These are phyloP conservation scores for Flammula alnicola DNA, from an alignment of 1,284 basidiomycete species.

Conservation along the genomic window DNA sequence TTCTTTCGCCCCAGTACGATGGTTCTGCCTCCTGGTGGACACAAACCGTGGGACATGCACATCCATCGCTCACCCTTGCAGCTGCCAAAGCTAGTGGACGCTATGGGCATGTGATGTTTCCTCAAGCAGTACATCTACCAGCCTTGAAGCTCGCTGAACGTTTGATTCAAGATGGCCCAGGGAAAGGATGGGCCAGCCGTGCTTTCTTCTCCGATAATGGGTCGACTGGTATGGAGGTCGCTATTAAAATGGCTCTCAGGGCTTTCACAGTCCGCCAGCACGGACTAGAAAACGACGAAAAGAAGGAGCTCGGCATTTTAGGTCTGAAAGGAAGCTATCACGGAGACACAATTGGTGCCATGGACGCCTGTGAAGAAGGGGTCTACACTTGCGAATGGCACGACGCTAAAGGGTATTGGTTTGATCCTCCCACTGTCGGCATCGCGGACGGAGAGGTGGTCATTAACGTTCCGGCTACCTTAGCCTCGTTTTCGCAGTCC, in stretches of 20 bases:
- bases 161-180: slow-evolving; percentile 72
- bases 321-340: slow-evolving; percentile 96
- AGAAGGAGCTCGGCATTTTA: slow-evolving; percentile 76
- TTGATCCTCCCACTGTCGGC: slow-evolving; percentile 84
- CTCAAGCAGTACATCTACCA: slow-evolving; percentile 85
- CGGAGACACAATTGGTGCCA: slow-evolving; percentile 96
- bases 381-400: slow-evolving; percentile 99
- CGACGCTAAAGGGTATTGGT: slow-evolving; percentile 90
- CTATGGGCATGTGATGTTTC: slow-evolving; percentile 98
- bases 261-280: slow-evolving; percentile 60
- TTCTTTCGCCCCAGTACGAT: slow-evolving; percentile 81
- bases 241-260: slow-evolving; percentile 95
- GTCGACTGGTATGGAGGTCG: slow-evolving; percentile 95
- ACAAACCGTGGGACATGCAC: slow-evolving; percentile 87
- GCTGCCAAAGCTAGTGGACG: slow-evolving; percentile 91
- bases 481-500: slow-evolving; percentile 38
- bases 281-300: slow-evolving; percentile 38
- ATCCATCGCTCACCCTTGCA: slow-evolving; percentile 80
- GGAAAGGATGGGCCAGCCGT: slow-evolving; percentile 87
- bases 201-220: slow-evolving; percentile 97
- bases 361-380: slow-evolving; percentile 93
- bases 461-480: slow-evolving; percentile 62
- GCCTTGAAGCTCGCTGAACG: slow-evolving; percentile 81
- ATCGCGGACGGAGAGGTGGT: slow-evolving; percentile 66
- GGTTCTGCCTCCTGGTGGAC: slow-evolving; percentile 99